Conservation (phyloP, 306 rosid genomes). For the Cicer chorassanicum region DNA sequence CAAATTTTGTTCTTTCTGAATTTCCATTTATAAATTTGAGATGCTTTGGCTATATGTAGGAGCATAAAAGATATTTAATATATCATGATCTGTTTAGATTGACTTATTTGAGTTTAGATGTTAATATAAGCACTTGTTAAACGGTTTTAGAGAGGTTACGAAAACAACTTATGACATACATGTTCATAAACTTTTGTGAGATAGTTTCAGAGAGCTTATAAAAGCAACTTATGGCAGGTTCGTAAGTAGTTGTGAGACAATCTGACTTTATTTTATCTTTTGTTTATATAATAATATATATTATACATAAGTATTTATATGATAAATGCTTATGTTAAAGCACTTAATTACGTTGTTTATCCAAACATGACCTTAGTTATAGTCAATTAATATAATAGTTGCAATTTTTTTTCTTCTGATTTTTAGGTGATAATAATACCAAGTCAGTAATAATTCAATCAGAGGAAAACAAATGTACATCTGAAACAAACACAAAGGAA, state of each 20-base stretch:
- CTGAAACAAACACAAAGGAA: constrained; percentile 63
- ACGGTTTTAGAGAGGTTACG: no score
- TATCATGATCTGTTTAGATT: background rate
- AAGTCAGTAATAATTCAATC: constrained; percentile 40
- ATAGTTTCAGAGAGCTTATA: no score
- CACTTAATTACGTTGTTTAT: background rate
- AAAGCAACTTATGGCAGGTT: no score
- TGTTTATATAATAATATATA: no score
- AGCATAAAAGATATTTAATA: constrained; percentile 22
- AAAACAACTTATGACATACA: no score
- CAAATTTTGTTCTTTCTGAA: background rate
- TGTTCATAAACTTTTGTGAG: no score
- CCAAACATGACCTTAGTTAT: background rate
- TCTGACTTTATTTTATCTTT: no score
- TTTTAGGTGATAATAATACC: constrained; percentile 38
- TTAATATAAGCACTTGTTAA: no score
- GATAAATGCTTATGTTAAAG: no score
- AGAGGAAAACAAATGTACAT: constrained; percentile 60
- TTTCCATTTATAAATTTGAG: constrained; percentile 5
- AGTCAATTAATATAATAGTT: constrained; percentile 33
- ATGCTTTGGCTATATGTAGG: constrained; percentile 16
- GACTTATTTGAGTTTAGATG: background rate
- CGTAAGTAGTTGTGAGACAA: no score
- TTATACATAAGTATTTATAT: no score
- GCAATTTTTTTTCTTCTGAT: constrained; percentile 1